Evolutionary conservation across 495 filamentous ascomycete species (phyloP).

Genomic region (Xylaria grammica): DNA sequence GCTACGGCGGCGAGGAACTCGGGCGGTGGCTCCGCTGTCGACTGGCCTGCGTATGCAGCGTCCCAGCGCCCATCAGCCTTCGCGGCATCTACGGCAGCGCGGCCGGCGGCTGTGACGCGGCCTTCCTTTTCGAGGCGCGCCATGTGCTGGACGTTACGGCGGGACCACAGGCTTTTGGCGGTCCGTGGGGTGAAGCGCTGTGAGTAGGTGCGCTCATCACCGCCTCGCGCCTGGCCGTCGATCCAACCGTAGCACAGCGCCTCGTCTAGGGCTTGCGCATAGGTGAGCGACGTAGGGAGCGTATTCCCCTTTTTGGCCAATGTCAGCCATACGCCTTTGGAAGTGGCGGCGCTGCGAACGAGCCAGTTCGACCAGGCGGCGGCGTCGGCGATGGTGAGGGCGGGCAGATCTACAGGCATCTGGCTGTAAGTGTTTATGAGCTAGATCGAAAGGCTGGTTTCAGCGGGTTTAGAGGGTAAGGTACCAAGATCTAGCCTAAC

Average conservation of each 20-base stretch:
- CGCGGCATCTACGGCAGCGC: constrained; percentile 56
- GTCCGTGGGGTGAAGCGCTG: constrained; percentile 62
- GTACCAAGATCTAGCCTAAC: no score
- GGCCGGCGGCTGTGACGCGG: constrained; percentile 53
- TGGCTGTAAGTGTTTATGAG: no score
- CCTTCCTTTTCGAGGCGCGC: constrained; percentile 45
- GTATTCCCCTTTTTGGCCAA: constrained; percentile 57
- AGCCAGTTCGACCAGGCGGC: constrained; percentile 53
- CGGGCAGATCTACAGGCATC: constrained; percentile 29
- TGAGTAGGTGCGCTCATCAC: constrained; percentile 46
- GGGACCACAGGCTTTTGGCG: constrained; percentile 59
- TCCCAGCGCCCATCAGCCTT: constrained; percentile 62
- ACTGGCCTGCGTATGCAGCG: constrained; percentile 53
- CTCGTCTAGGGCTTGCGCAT: constrained; percentile 58
- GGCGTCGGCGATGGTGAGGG: constrained; percentile 37
- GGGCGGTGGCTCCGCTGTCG: constrained; percentile 29
- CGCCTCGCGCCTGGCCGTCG: constrained; percentile 54
- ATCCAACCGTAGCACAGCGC: constrained; percentile 67
- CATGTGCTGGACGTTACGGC: constrained; percentile 52
- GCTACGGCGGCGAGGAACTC: constrained; percentile 28
- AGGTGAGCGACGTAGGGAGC: constrained; percentile 50
- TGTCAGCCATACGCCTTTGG: constrained; percentile 57
- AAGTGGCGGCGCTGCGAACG: constrained; percentile 38
- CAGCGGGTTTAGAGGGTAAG: not conserved
- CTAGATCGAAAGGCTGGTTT: not conserved